These are phyloP conservation scores for Entomortierella lignicola DNA, from an alignment of 192 early-diverging fungal species.

Conservation along the genomic window DNA sequence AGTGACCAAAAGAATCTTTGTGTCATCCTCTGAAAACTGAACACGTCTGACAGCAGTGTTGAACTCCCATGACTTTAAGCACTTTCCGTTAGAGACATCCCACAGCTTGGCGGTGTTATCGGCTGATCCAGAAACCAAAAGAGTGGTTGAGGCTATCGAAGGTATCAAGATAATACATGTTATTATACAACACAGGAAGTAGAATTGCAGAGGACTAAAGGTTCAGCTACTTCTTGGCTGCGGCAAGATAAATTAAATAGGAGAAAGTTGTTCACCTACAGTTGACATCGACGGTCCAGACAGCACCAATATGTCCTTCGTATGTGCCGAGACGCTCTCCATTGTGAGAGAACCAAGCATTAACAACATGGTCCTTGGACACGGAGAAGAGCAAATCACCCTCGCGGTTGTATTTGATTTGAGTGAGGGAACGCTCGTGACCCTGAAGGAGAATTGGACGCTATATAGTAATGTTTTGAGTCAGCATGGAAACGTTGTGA, in stretches of 20 bases:
- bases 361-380: constrained; percentile 94
- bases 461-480: constrained; percentile 43
- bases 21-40: constrained; percentile 90
- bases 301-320: constrained; percentile 91
- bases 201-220: too few relatives aligned
- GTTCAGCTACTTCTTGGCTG: too few relatives aligned
- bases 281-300: constrained; percentile 96
- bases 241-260: neutral
- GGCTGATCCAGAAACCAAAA: constrained; percentile 89
- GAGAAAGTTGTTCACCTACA: constrained; percentile 54
- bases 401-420: constrained; percentile 98
- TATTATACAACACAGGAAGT: too few relatives aligned
- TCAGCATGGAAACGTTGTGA: neutral
- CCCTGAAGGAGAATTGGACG: constrained; percentile 97
- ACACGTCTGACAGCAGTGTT: constrained; percentile 92
- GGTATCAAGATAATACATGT: too few relatives aligned
- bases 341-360: constrained; percentile 97
- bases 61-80: constrained; percentile 92
- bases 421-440: constrained; percentile 95
- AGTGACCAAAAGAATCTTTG: constrained; percentile 90
- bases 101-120: constrained; percentile 94
- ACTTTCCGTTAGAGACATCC: constrained; percentile 91
- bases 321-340: constrained; percentile 97
- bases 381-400: constrained; percentile 97
- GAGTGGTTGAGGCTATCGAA: constrained; percentile 70